Evolutionary conservation across 768 basidiomycete species (phyloP).

Genomic region (Serendipita sp.): DNA sequence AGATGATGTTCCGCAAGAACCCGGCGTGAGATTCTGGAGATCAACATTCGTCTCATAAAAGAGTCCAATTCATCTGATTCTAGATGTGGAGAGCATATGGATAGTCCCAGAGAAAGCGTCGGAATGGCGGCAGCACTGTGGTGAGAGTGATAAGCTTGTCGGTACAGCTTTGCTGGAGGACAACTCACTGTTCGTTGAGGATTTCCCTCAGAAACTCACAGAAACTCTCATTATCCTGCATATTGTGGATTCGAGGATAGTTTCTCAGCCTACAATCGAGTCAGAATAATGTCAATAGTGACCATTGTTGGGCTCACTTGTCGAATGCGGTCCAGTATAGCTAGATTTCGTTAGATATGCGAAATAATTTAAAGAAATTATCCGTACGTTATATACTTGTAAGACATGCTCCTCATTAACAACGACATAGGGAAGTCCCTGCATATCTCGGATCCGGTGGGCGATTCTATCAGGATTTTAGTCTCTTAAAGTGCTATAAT

Average conservation of each 20-base stretch:
- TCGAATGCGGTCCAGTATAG: constrained; percentile 80
- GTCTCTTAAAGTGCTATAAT: neutral
- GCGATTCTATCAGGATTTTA: constrained; percentile 34
- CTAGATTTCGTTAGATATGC: constrained; percentile 16
- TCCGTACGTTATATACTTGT: constrained; percentile 48
- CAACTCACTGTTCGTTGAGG: constrained; percentile 53
- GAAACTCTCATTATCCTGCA: constrained; percentile 63
- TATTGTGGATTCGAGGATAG: constrained; percentile 52
- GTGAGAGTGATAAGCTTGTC: neutral
- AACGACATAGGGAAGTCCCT: constrained; percentile 69
- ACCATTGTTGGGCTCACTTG: constrained; percentile 29
- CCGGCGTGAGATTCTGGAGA: constrained; percentile 76
- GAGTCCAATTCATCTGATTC: constrained; percentile 64
- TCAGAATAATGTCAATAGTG: neutral
- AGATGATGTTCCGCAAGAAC: constrained; percentile 84
- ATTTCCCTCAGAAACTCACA: constrained; percentile 51
- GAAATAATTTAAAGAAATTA: neutral
- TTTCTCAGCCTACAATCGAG: constrained; percentile 39
- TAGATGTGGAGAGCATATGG: constrained; percentile 67
- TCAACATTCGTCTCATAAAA: constrained; percentile 82
- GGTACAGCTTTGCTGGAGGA: constrained; percentile 14
- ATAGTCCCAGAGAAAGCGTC: constrained; percentile 64
- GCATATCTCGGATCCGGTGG: constrained; percentile 73
- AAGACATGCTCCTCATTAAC: constrained; percentile 73
- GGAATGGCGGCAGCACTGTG: constrained; percentile 60